Evolutionary conservation across 306 rosid species (phyloP), one percentile per base, ranked within the genome.

Genomic region (Quercus rubra): DNA sequence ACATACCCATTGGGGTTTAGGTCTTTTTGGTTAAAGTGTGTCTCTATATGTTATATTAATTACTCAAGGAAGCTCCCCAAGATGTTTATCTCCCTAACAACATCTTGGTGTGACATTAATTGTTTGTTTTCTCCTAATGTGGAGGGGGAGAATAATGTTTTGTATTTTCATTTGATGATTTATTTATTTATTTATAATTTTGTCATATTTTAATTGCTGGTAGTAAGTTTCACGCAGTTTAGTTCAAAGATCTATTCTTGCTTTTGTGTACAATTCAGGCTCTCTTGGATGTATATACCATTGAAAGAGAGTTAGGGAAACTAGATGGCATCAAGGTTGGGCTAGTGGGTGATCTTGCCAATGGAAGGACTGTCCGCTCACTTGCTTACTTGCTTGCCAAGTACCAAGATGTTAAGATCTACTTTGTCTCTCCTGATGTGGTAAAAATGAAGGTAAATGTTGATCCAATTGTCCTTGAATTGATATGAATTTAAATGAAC

Each of bases 281-380:
- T 41, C 96, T 94, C 77, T 78, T 92, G 83, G 98, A 94, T 77
- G 90, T 92, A 70, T 94, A 92, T 76, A 92, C 97, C 74, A 86
- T 94, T 83, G 91, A 90, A 74, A 90, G 93, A 86, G 97, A 92
- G 86, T 80, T 94, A 51, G 96, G 97, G 79, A 88, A 83, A 86
- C 84, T 92, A 38, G 97, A 94, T 74, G 92, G 92, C 15, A 90
- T 92, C 51, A 89, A 80, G 79, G 97, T 94, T 79, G 98, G 89
- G 77, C 93, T 92, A 23, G 96, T 94, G 41, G 97, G 98, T 77
- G 98, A 94, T 83, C 97, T 94, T 80, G 94, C 97, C 9, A 92
- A 90, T 46, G 98, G 97, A 61, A 92, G 98, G 86, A 92, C 98
- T 4, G 96, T 92, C 62, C 96, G 94, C 46, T 94, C 98, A 19